Base-by-base conservation (phyloP, 2,329 filamentous ascomycete genomes). In the Raffaelea ambrosiae region DNA sequence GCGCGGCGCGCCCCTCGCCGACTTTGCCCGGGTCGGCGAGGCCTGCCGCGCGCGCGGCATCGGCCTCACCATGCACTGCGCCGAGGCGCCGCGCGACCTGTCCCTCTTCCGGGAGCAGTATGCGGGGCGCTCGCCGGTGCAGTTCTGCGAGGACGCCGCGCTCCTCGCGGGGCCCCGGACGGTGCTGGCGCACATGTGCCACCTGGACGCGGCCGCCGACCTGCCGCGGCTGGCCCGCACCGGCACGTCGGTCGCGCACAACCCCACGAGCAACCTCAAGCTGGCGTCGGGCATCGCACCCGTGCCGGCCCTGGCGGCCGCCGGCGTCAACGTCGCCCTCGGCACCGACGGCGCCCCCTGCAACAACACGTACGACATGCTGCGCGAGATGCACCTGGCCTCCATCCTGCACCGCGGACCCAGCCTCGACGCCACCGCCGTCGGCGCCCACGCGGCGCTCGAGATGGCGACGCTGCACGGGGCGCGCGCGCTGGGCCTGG, bases 301-400 rank as follows among this genome's bases (percentile, higher is more conserved):
- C 5, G 63, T 76, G 0, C 71, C 71, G 0, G 65, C 69, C 22
- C 60, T 76, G 56, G 58, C 72, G 20, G 50, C 56, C 0, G 62
- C 60, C 0, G 63, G 63, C 1, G 66, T 76, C 5, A 75, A 73
- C 50, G 66, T 76, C 7, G 61, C 62, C 1, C 58, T 77, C 1
- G 74, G 73, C 0, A 76, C 73, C 0, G 73, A 77, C 54, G 73
- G 73, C 0, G 73, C 72, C 0, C 73, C 73, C 1, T 76, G 72
- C 56, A 71, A 71, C 33, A 75, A 75, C 52, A 68, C 67, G 7
- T 73, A 72, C 55, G 72, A 75, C 51, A 66, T 76, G 58, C 55
- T 76, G 18, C 69, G 69, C 43, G 73, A 77, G 59, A 76, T 75
- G 70, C 70, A 72, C 44, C 61, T 76, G 1, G 71, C 73, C 0